Conservation (phyloP, 2,329 filamentous ascomycete genomes). For the Xylariaceae sp. region DNA sequence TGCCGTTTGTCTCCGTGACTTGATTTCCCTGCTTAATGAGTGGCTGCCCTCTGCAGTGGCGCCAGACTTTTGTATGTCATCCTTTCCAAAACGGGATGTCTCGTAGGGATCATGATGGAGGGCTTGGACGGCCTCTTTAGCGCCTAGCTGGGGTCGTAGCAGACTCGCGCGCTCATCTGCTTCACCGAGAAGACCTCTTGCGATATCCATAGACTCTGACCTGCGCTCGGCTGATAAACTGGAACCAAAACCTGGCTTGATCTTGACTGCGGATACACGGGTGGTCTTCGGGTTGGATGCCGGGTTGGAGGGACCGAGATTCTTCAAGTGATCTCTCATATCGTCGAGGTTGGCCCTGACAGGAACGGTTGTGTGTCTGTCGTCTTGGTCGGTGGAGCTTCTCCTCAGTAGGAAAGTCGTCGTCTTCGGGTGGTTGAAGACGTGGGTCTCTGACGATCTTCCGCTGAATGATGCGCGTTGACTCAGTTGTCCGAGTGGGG, state of each 20-base stretch:
- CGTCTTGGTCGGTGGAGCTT: constrained; percentile 51
- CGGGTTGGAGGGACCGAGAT: constrained; percentile 62
- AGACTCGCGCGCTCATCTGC: constrained; percentile 40
- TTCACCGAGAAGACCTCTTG: constrained; percentile 22
- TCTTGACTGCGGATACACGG: constrained; percentile 59
- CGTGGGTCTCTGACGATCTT: constrained; percentile 36
- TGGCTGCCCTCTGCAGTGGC: constrained; percentile 13
- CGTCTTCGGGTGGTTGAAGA: constrained; percentile 43
- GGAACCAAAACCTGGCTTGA: constrained; percentile 45
- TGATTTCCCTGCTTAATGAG: constrained; percentile 15
- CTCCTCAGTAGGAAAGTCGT: constrained; percentile 57
- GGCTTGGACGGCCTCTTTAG: constrained; percentile 61
- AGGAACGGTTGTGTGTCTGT: constrained; percentile 46
- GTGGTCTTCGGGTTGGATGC: constrained; percentile 60
- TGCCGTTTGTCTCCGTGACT: constrained; percentile 18
- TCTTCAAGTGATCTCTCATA: constrained; percentile 58
- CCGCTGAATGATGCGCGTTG: constrained; percentile 35
- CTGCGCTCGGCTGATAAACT: constrained; percentile 18
- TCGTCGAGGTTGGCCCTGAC: constrained; percentile 58
- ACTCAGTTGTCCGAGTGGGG: constrained; percentile 24
- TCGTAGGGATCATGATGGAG: constrained; percentile 52
- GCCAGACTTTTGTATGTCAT: constrained; percentile 20
- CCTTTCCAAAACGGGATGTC: constrained; percentile 13
- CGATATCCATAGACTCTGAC: constrained; percentile 22
- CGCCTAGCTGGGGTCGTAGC: constrained; percentile 48